Percentiles rank a stretch among this genome's conserved stretches.
Conservation (phyloP, 2,329 filamentous ascomycete species). For the Daldinia eschscholtzii region DNA sequence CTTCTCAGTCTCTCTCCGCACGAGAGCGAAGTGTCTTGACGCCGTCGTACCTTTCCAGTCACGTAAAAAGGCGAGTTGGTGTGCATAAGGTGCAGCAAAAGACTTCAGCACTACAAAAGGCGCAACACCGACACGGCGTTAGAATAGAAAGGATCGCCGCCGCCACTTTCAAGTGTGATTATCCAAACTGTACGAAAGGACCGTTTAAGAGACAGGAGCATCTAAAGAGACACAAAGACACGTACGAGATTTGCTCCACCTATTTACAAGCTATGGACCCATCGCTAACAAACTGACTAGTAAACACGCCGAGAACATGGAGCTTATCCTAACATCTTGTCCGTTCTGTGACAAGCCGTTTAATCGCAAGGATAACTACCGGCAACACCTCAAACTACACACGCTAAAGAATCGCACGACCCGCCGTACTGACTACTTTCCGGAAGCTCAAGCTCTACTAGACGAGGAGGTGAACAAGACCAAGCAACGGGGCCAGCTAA, state of each 20-base stretch:
- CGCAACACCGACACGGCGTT: slow-evolving; percentile 50
- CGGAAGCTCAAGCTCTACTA: slow-evolving; percentile 46
- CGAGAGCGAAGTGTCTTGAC: slow-evolving; percentile 43
- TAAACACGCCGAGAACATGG: slow-evolving; percentile 45
- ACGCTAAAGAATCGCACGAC: slow-evolving; percentile 50
- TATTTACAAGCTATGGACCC: neutral
- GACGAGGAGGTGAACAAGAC: slow-evolving; percentile 46
- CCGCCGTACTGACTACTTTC: slow-evolving; percentile 51
- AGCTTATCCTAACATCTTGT: slow-evolving; percentile 39
- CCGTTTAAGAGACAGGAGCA: slow-evolving; percentile 67
- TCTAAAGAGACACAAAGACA: slow-evolving; percentile 66
- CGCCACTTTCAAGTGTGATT: slow-evolving; percentile 57
- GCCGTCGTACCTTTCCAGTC: slow-evolving; percentile 43
- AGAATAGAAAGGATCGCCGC: slow-evolving; percentile 46
- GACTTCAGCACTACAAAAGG: slow-evolving; percentile 59
- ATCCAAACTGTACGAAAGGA: slow-evolving; percentile 58
- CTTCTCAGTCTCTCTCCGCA: slow-evolving; percentile 48
- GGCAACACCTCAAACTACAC: slow-evolving; percentile 56
- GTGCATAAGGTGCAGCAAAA: slow-evolving; percentile 60
- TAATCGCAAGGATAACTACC: slow-evolving; percentile 57
- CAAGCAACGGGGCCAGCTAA: slow-evolving; percentile 45
- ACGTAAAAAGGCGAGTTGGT: slow-evolving; percentile 57
- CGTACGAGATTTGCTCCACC: slow-evolving; percentile 52
- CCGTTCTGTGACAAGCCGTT: slow-evolving; percentile 49
- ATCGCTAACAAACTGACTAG: slow-evolving; percentile 50